A percentile compares a stretch with the other conserved stretches of the same genome.
These are phyloP conservation scores for Alternaria novae-zelandiae DNA, from an alignment of 2,329 filamentous ascomycete genomes.

Conservation along the genomic window DNA sequence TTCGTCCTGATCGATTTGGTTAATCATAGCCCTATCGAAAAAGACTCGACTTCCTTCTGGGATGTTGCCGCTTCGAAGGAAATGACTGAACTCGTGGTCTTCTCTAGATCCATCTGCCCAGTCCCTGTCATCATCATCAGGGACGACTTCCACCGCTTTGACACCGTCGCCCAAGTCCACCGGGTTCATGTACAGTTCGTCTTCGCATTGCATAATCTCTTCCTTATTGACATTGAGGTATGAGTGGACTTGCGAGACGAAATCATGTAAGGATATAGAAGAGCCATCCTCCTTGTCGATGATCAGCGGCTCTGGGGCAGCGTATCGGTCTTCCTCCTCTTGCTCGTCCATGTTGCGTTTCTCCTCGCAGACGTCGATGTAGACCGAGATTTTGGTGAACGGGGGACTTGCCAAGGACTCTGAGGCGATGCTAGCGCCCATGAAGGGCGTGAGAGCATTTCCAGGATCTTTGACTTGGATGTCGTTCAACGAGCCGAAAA, in stretches of 20 bases:
- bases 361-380: neutral
- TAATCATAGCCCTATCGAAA: conserved; percentile 4
- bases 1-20: neutral
- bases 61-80: conserved; percentile 7
- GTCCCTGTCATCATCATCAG: neutral
- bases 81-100: neutral
- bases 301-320: conserved; percentile 9
- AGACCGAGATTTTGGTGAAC: conserved; percentile 1
- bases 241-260: too few relatives aligned
- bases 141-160: conserved; percentile 1
- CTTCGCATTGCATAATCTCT: conserved; percentile 4
- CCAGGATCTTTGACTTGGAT: conserved; percentile 1
- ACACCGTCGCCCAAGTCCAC: neutral
- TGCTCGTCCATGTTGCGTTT: conserved; percentile 7
- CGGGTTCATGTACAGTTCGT: conserved; percentile 4
- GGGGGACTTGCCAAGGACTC: conserved; percentile 11
- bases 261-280: conserved; percentile 3
- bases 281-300: conserved; percentile 12
- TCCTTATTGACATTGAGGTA: conserved; percentile 3
- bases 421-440: conserved; percentile 6
- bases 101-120: too few relatives aligned
- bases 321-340: conserved; percentile 7
- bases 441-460: conserved; percentile 3
- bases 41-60: neutral
- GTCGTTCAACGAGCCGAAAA: conserved; percentile 3